Evolutionary conservation across 208 protist genomes (phyloP), one percentile per base, ranked within the genome.

Genomic region (Trypanosomatidae sp.): DNA sequence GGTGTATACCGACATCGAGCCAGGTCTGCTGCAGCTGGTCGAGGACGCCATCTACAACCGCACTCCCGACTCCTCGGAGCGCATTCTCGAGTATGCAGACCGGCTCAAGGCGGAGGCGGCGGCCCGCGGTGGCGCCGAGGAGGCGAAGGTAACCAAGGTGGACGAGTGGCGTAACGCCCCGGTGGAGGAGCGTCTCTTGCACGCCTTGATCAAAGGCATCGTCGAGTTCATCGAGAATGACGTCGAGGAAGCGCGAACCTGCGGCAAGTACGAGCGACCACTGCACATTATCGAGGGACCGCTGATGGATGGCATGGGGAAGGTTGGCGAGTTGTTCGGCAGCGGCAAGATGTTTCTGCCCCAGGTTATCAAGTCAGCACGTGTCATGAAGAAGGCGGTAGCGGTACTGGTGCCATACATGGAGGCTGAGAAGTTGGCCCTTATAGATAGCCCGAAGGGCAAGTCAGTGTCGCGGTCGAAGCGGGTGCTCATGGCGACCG

Each of bases 301-400:
- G 41, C 76, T 99, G 15, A 99, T 99, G 97, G 66, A 62, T 15
- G 98, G 98, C 74, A 99, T 99, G 98, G 90, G 79, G 74, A 80
- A 90, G 19, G 98, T 99, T 39, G 98, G 98, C 66, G 96, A 99
- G 76, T 84, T 99, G 19, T 99, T 99, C 74, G 98, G 98, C 50
- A 84, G 92, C 17, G 98, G 98, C 17, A 99, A 99, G 86, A 99
- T 99, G 97, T 99, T 99, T 79, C 84, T 99, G 62, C 98, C 98
- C 30, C 98, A 99, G 83, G 96, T 99, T 49, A 98, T 99, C 76
- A 99, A 99, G 81, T 94, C 83, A 1, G 97, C 98, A 25, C 82
- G 96, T 44, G 98, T 99, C 19, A 99, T 99, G 98, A 99, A 99
- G 82, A 98, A 97, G 77, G 98, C 97, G 8, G 98, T 99, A 7